Evolutionary conservation across 495 filamentous ascomycete species (phyloP).

Genomic region (Astrothelium subdiscretum): DNA sequence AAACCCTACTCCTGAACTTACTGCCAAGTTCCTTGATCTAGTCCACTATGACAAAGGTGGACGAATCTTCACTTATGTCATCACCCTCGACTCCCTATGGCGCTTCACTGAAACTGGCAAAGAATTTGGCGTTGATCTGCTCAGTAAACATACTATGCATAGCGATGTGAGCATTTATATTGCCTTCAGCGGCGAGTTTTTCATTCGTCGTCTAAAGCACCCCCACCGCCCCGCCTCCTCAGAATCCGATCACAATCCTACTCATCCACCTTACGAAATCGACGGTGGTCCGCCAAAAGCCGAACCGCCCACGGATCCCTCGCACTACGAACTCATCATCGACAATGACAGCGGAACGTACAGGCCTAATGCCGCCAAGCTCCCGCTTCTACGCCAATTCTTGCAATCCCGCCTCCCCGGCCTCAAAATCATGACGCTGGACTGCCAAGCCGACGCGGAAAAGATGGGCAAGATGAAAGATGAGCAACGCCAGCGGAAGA

Average conservation of each 20-base stretch:
- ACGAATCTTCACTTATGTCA: conserved; percentile 81
- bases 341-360: conserved; percentile 95
- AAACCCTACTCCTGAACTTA: conserved; percentile 48
- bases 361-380: conserved; percentile 61
- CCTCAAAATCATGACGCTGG: conserved; percentile 54
- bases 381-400: conserved; percentile 59
- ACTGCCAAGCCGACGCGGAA: conserved; percentile 54
- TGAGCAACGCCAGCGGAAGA: conserved; percentile 53
- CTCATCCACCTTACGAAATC: conserved; percentile 32
- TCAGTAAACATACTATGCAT: conserved; percentile 93
- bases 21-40: conserved; percentile 72
- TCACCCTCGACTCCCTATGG: conserved; percentile 74
- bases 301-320: conserved; percentile 41
- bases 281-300: conserved; percentile 26
- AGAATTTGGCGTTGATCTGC: conserved; percentile 83
- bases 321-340: conserved; percentile 75
- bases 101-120: conserved; percentile 92
- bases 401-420: conserved; percentile 61
- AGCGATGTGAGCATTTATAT: conserved; percentile 82
- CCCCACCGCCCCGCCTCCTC: conserved; percentile 16
- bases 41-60: conserved; percentile 75
- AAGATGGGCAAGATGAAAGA: conserved; percentile 49
- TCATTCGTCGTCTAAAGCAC: conserved; percentile 56
- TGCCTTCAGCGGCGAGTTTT: conserved; percentile 87
- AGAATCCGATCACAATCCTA: conserved; percentile 3